phyloP scores from a whole-genome alignment of 805 yeast species.

The Metschnikowia matae region DNA sequence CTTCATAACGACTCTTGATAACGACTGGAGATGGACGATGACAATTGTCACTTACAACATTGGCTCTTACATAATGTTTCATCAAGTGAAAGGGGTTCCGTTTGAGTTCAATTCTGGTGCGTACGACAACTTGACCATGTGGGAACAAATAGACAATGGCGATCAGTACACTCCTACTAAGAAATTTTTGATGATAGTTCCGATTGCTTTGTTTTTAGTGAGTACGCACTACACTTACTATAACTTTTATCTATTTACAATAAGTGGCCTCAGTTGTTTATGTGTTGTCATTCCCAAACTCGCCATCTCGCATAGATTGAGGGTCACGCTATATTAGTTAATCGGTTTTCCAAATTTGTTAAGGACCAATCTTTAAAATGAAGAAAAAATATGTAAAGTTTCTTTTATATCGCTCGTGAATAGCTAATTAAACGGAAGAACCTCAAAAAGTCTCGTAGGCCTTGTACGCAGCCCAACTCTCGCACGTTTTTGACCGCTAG shows the following conservation, averaged over 20 bases:
- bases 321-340: conserved; percentile 48
- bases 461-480: not conserved
- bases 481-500: not conserved
- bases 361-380: not conserved
- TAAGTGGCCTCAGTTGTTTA: conserved; percentile 77
- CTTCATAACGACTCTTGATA: conserved; percentile 73
- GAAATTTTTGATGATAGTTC: conserved; percentile 89
- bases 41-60: conserved; percentile 86
- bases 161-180: conserved; percentile 96
- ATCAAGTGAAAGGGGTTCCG: conserved; percentile 93
- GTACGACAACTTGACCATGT: conserved; percentile 92
- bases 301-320: conserved; percentile 74
- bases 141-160: conserved; percentile 97
- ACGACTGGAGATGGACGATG: conserved; percentile 88
- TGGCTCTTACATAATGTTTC: conserved; percentile 95
- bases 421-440: not conserved
- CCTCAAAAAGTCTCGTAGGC: not conserved
- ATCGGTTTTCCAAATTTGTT: not conserved
- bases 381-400: not conserved
- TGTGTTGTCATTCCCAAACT: conserved; percentile 89
- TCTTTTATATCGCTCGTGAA: not conserved
- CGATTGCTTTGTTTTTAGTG: conserved; percentile 77
- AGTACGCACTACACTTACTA: conserved; percentile 89
- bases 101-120: conserved; percentile 97
- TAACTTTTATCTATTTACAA: conserved; percentile 70